These are phyloP conservation scores for Trichoderma virens DNA, from an alignment of 495 filamentous ascomycete species.

Conservation along the genomic window DNA sequence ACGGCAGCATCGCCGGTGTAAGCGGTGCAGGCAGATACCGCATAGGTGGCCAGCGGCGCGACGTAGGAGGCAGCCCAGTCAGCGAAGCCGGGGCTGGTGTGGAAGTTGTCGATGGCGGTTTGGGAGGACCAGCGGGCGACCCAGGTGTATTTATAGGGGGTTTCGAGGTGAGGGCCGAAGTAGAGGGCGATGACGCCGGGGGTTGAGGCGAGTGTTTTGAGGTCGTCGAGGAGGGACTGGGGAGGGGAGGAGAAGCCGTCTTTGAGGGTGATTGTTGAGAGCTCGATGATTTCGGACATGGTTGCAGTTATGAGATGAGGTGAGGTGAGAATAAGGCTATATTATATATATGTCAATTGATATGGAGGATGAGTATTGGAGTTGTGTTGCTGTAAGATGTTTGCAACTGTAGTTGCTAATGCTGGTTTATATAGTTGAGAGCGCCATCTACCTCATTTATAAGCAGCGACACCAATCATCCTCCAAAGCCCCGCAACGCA, in stretches of 20 bases:
- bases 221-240: neutral
- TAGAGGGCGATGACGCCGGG: neutral
- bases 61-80: neutral
- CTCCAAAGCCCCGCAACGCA: too few species aligned
- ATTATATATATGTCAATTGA: too few species aligned
- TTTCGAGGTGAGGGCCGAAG: constrained; percentile 3
- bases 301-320: neutral
- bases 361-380: too few species aligned
- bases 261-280: constrained; percentile 1
- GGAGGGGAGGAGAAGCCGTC: neutral
- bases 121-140: constrained; percentile 1
- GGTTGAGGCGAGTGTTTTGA: neutral
- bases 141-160: neutral
- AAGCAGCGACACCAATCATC: too few species aligned
- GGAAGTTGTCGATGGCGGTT: neutral
- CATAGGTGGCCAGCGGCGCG: neutral
- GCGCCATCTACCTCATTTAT: too few species aligned
- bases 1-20: neutral
- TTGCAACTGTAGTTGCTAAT: too few species aligned
- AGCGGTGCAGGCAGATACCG: neutral
- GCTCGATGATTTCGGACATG: neutral
- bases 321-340: too few species aligned
- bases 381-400: too few species aligned
- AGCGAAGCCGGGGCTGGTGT: neutral
- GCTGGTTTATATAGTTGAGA: too few species aligned